Conservation (phyloP, 306 rosid species). For the Vigna nakashimae region DNA sequence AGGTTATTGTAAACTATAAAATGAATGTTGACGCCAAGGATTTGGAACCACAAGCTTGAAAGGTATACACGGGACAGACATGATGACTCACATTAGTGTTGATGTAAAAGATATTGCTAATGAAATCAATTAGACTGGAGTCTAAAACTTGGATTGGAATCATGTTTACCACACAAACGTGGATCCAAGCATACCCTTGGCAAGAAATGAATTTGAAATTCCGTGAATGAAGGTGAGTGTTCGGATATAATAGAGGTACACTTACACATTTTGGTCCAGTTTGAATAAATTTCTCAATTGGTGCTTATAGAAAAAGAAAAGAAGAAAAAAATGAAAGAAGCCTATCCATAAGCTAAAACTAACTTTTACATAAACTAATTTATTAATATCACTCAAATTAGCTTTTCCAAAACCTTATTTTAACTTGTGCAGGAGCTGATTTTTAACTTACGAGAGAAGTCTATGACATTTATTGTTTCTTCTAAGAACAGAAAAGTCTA, state of each 20-base stretch:
- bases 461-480: neutral
- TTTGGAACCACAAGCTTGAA: neutral
- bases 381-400: neutral
- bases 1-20: neutral
- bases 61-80: neutral
- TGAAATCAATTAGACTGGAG: neutral
- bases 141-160: neutral
- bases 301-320: neutral
- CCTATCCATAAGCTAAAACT: neutral
- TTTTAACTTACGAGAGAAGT: neutral
- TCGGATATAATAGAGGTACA: neutral
- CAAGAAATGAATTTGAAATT: constrained; percentile 1
- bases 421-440: too few relatives aligned
- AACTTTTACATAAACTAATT: neutral
- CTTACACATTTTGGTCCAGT: neutral
- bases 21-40: neutral
- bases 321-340: neutral
- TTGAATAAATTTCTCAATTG: neutral
- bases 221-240: neutral
- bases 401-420: neutral
- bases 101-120: neutral
- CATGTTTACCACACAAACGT: neutral
- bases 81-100: neutral
- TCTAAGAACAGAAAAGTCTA: neutral
- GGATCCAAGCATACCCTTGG: neutral